phyloP scores from a whole-genome alignment of 202 grass and related monocot genomes.

The Eragrostis tef region DNA sequence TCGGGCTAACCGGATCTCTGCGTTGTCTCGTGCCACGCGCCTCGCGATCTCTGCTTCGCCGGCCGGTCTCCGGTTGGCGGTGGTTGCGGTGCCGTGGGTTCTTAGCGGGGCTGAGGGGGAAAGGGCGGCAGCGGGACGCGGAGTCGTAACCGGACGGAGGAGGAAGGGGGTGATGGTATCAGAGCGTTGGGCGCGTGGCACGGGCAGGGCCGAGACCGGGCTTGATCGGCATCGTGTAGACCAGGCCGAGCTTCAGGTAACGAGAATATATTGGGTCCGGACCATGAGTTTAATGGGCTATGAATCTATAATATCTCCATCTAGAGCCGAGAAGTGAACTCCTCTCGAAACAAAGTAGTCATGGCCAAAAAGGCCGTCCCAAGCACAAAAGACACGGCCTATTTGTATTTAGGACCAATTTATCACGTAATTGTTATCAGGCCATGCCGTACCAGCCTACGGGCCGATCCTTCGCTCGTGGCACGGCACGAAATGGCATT shows the following conservation, averaged over 20 bases:
- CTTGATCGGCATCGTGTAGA: neutral
- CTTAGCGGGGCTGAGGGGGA: neutral
- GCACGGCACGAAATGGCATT: too few relatives aligned
- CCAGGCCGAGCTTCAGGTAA: neutral
- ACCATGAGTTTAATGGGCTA: too few relatives aligned
- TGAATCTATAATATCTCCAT: too few relatives aligned
- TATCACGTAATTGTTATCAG: too few relatives aligned
- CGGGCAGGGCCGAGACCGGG: conserved; percentile 1
- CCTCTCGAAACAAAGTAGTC: too few relatives aligned
- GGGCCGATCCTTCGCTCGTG: too few relatives aligned
- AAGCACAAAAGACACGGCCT: too few relatives aligned
- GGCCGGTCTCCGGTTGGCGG: neutral
- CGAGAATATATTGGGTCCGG: neutral
- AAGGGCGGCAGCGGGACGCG: conserved; percentile 35
- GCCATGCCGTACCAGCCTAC: too few relatives aligned
- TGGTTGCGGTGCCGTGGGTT: neutral
- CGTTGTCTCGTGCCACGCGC: neutral
- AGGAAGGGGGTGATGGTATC: conserved; percentile 15
- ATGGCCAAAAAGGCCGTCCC: too few relatives aligned
- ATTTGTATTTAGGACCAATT: too few relatives aligned
- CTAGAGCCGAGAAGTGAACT: too few relatives aligned
- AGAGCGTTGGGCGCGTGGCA: neutral
- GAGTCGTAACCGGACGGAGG: conserved; percentile 39
- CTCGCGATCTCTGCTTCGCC: conserved; percentile 5
- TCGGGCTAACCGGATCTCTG: neutral